Evolutionary conservation across 23 red algal genomes (phyloP), one percentile per base, ranked within the genome.

Genomic region (Agarophyton chilense): DNA sequence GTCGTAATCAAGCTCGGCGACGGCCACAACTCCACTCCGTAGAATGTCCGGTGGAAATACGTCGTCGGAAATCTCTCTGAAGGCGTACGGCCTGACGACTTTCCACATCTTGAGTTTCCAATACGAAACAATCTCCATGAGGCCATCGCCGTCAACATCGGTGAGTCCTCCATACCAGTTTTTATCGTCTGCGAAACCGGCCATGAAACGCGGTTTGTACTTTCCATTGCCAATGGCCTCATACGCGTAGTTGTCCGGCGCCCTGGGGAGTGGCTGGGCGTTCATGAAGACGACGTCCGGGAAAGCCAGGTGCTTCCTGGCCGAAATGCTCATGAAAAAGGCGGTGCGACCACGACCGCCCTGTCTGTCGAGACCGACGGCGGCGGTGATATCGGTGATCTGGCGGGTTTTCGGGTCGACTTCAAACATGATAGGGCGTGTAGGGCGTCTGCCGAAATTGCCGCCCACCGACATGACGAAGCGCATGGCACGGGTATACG

Each of bases 1-100:
- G 60, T 93, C 90, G 80, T 74, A 93, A 62, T 93, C 90, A 11
- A 93, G 51, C 42, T 93, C 80, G 34, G 82, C 90, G 50, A 81
- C 82, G 42, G 90, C 79, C 21, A 79, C 74, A 1, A 57, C 52
- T 38, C 79, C 79, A 2, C 17, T 44, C 22, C 53, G 34, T 6
- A 66, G 53, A 31, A 70, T 19, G 11, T 60, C 81, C 21, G 51
- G 32, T 26, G 84, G 84, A 4, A 88, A 63, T 2, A 88, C 84
- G 10, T 0, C 0, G 29, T 39, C 53, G 3, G 84, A 71, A 24
- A 78, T 77, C 8, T 88, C 84, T 0, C 0, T 0, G 22, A 88
- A 78, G 0, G 4, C 1, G 66, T 72, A 88, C 36, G 84, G 68
- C 18, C 38, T n/a, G 10, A 25, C 21, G 19, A 88, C 16, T 3